These are phyloP conservation scores for Trichoderma cornu-damae DNA, from an alignment of 2,329 filamentous ascomycete genomes.

Conservation along the genomic window DNA sequence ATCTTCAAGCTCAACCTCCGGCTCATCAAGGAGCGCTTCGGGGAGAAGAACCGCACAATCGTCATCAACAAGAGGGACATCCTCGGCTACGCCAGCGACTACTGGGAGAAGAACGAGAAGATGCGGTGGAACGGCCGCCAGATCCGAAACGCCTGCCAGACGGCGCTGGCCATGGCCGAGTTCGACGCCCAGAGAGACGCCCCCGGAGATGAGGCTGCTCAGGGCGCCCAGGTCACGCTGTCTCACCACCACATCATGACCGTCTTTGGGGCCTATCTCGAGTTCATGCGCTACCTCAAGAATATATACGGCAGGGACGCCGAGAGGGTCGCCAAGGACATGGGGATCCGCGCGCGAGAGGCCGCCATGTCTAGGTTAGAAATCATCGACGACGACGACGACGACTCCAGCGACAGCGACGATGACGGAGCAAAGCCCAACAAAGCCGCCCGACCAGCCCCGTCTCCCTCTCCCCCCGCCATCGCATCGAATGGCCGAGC, in stretches of 20 bases:
- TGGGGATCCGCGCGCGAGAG: not conserved
- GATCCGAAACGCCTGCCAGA: slow-evolving; percentile 22
- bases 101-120: slow-evolving; percentile 2
- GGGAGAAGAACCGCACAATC: not conserved
- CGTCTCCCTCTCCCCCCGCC: not conserved
- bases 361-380: not conserved
- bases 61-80: not conserved
- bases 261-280: slow-evolving; percentile 23
- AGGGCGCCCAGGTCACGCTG: slow-evolving; percentile 20
- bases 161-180: slow-evolving; percentile 30
- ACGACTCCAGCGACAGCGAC: not conserved
- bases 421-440: not conserved
- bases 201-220: not conserved
- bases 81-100: not conserved
- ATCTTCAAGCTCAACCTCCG: slow-evolving; percentile 21
- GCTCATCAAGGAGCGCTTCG: slow-evolving; percentile 22
- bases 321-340: slow-evolving; percentile 1
- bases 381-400: not conserved
- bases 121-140: slow-evolving; percentile 21
- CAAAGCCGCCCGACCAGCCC: not conserved
- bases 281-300: slow-evolving; percentile 23
- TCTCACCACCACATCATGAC: slow-evolving; percentile 21
- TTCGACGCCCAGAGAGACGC: slow-evolving; percentile 28
- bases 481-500: not conserved
- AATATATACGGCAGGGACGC: slow-evolving; percentile 11